These are phyloP conservation scores for Fraxinus angustifolia DNA, from an alignment of 305 asterid species.

Conservation along the genomic window DNA sequence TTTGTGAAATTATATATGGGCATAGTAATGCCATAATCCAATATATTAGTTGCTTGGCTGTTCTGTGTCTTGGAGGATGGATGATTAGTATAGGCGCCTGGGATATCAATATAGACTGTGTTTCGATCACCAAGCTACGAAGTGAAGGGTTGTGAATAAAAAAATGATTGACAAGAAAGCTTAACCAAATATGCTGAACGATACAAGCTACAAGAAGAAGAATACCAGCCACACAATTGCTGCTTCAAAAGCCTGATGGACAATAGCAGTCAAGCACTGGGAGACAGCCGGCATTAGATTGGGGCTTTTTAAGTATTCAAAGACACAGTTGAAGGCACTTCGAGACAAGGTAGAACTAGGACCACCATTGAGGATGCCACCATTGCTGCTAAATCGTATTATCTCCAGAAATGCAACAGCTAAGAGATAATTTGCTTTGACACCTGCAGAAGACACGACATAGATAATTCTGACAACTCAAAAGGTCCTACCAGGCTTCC, in stretches of 20 bases:
- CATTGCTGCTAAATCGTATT: slow-evolving; percentile 96
- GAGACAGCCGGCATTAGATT: slow-evolving; percentile 90
- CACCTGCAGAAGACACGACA: slow-evolving; percentile 61
- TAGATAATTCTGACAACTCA: slow-evolving; percentile 17
- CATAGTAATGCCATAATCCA: background rate
- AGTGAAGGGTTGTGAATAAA: background rate
- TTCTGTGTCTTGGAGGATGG: background rate
- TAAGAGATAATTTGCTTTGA: slow-evolving; percentile 97
- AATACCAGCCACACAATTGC: slow-evolving; percentile 89
- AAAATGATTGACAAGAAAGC: slow-evolving; percentile 1
- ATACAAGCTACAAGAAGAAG: slow-evolving; percentile 16
- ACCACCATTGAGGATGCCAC: slow-evolving; percentile 91
- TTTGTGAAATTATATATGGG: background rate
- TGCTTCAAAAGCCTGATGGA: slow-evolving; percentile 87
- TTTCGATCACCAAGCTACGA: background rate
- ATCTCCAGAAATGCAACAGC: slow-evolving; percentile 97
- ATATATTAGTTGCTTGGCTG: background rate
- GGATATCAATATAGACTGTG: background rate
- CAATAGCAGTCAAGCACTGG: slow-evolving; percentile 95
- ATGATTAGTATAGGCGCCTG: background rate
- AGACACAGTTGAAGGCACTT: slow-evolving; percentile 96
- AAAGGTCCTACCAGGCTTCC: slow-evolving; percentile 17
- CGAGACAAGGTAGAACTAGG: slow-evolving; percentile 64
- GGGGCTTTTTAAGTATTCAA: slow-evolving; percentile 94
- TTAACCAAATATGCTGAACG: background rate